Base-by-base conservation (phyloP, 129 eudicot genomes). In the Tagetes patula region DNA sequence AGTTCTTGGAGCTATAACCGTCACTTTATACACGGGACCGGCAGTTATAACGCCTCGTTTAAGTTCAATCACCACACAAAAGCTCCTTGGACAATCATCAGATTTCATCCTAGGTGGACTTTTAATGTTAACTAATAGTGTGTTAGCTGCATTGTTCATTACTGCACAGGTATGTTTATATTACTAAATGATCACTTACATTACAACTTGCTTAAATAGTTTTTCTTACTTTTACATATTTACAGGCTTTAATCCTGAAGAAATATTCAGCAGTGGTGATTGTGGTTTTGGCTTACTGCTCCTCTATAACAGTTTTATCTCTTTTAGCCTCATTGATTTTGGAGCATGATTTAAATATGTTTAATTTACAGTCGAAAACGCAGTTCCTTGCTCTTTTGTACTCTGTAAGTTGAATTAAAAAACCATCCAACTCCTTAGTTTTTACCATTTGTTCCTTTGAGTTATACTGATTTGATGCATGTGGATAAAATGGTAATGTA, bases 11-110 rank as follows among this genome's bases (percentile, higher is more conserved):
- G 87, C 82, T 43, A 33, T 80, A 38, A 49, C 76, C 27, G 87
- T 84, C 30, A 80, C 84, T 61, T 67, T 80, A 49, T 76, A 76
- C 71, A 76, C 71, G 11, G 85, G 88, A 2, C 85, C 88, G 37
- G 33, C 68, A 47, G 72, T 84, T n/a, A 49, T 69, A 40, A 11
- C 43, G 12, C 13, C 72, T 59, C 75, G 14, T 75, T 75, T 56
- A 47, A 67, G 47, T 45, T 71, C 75, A 58, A 31, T 64, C 69
- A 7, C 42, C 65, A 46, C 75, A 46, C 56, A 62, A 31, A 42
- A 0, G 45, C 53, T 72, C 20, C 69, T 77, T 31, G 68, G 56
- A 0, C 58, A 71, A 74, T 74, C 79, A 53, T 72, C 67, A 36
- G 48, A 77, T 68, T 73, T 67, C 72, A 42, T 81, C 68, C 55